phyloP scores from a whole-genome alignment of 179 eudicot genomes.

The Beta corolliflora region DNA sequence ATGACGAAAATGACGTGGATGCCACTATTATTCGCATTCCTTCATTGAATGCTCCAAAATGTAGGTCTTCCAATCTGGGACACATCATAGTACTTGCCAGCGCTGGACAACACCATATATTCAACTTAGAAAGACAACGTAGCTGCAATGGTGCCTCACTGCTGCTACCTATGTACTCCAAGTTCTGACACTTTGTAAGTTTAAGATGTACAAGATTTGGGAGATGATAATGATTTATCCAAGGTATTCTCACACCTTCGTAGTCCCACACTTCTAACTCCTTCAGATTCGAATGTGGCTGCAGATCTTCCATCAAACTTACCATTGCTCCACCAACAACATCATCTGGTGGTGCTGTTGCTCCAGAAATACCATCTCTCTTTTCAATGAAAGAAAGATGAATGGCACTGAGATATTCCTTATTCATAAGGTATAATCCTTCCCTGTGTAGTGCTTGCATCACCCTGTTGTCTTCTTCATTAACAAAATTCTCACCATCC shows the following conservation, averaged over 20 bases:
- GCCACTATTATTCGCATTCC: background rate
- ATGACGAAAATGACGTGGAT: background rate
- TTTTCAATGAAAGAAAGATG: background rate
- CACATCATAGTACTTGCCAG: constrained; percentile 6
- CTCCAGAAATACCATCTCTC: background rate
- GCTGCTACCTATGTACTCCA: background rate
- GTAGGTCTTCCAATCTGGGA: constrained; percentile 8
- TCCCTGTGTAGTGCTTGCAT: background rate
- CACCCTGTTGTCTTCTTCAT: background rate
- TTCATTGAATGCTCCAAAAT: background rate
- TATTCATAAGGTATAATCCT: constrained; percentile 5
- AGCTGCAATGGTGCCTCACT: background rate
- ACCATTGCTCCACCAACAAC: background rate
- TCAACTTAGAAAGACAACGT: background rate
- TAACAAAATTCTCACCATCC: background rate
- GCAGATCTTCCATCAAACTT: constrained; percentile 16
- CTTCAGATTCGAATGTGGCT: constrained; percentile 29
- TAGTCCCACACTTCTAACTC: background rate
- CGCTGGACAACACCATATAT: background rate
- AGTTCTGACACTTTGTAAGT: background rate
- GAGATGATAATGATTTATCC: constrained; percentile 8
- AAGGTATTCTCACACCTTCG: constrained; percentile 13
- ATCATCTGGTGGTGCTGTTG: background rate
- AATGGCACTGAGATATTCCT: constrained; percentile 10
- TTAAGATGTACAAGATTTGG: constrained; percentile 14